Percentiles rank a stretch among this genome's conserved stretches.
Conservation (phyloP, 2,329 filamentous ascomycete species). For the Pseudopithomyces chartarum region DNA sequence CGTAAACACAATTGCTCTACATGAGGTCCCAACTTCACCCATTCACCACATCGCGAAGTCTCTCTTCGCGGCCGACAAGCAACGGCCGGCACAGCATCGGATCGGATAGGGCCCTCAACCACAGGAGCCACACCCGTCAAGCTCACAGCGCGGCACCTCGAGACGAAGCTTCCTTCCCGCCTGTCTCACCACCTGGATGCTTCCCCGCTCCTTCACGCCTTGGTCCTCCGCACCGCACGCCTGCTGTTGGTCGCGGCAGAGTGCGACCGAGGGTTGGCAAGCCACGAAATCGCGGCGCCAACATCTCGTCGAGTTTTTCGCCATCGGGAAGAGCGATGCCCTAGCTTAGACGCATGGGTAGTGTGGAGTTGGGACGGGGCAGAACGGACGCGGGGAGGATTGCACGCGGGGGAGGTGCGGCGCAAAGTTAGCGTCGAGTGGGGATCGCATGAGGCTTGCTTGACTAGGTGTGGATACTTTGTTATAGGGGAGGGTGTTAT, state of each 20-base stretch:
- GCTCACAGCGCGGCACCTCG: background rate
- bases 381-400: background rate
- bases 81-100: background rate
- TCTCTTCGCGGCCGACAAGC: background rate
- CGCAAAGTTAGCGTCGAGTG: background rate
- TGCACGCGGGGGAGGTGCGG: background rate
- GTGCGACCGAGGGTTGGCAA: background rate
- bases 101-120: background rate
- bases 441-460: background rate
- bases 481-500: background rate
- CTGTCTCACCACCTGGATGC: background rate
- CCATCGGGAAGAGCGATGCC: background rate
- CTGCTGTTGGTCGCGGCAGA: background rate
- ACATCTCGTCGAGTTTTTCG: background rate
- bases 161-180: background rate
- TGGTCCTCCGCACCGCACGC: background rate
- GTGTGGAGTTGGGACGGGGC: background rate
- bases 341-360: background rate
- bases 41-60: background rate
- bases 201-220: background rate
- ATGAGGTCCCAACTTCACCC: background rate
- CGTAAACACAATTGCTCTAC: background rate
- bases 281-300: constrained; percentile 6
- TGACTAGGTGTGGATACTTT: background rate
- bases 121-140: background rate